Base-by-base conservation (phyloP, 31 red algal species). In the Porphyra umbilicalis region DNA sequence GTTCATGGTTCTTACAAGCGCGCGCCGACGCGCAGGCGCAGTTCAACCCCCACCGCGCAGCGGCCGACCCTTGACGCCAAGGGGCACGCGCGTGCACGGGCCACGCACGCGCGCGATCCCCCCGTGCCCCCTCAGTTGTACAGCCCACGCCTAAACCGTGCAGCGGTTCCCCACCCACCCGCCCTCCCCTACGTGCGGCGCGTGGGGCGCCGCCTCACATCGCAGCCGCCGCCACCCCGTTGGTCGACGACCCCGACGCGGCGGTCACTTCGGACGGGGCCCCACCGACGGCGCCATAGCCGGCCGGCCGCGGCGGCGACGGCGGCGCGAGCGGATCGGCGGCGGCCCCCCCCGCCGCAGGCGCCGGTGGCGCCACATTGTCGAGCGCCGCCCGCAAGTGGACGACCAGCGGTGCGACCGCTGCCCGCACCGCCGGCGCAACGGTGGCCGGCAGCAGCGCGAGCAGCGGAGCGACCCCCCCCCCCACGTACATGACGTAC, bases 401-500 rank as follows among this genome's bases (percentile, higher is more conserved):
- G 20, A 16, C 16, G 2, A 71, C 25, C 57, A 71, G 2, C 13
- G 57, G 57, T 29, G 57, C 57, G 3, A 29, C 57, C 57, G 57
- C 57, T 29, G 20, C 25, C 2, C 57, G 57, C 57, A 71, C 57
- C 57, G 57, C 57, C 20, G 57, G 57, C 25, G 14, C 14, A 7
- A 71, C 57, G 57, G 57, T 71, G 57, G 57, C 57, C 2, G 57
- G 57, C 4, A 71, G 57, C 25, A 71, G 57, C 25, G 57, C 57
- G 57, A 71, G 57, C 11, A 71, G 57, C 57, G 57, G 57, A 18
- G 57, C 7, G 25, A 71, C 57, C 2, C 57, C 42, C 38, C 84
- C 92, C 80, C 90, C 29, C 9, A 81, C 80, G 75, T 90, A 94
- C 10, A 88, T 82, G 15, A 94, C 76, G 85, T 94, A 94, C 76